Conservation (phyloP, 1,284 basidiomycete genomes). For the Tetrapyrgos nigripes region DNA sequence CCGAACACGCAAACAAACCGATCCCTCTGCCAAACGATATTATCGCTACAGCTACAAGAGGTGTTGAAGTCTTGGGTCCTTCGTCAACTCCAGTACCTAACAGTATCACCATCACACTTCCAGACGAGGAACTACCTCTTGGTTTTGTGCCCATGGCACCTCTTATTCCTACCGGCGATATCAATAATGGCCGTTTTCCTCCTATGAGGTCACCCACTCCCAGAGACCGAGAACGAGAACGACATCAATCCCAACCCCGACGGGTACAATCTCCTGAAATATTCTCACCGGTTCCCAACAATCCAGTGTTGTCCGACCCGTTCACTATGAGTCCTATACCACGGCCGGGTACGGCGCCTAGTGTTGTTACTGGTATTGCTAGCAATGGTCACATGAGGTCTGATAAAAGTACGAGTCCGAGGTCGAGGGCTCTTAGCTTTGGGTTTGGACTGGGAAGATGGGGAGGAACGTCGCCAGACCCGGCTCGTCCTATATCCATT, state of each 20-base stretch:
- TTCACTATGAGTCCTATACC: slow-evolving; percentile 1
- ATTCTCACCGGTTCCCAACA: slow-evolving; percentile 14
- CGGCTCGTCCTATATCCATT: slow-evolving; percentile 9
- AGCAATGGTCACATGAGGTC: not conserved
- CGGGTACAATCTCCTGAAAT: not conserved
- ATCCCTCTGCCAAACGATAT: slow-evolving; percentile 17
- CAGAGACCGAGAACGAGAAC: too few relatives aligned
- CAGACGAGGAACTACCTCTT: slow-evolving; percentile 16
- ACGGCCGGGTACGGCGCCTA: slow-evolving; percentile 7
- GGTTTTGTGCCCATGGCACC: slow-evolving; percentile 18
- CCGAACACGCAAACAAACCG: slow-evolving; percentile 16
- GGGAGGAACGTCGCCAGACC: slow-evolving; percentile 7
- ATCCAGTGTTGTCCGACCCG: slow-evolving; percentile 10
- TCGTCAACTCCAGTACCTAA: slow-evolving; percentile 17
- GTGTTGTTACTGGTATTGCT: not conserved
- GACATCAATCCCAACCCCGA: not conserved
- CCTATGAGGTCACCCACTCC: not conserved
- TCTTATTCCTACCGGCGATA: not conserved
- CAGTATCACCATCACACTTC: slow-evolving; percentile 14
- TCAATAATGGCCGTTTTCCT: not conserved
- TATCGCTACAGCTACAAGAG: slow-evolving; percentile 15
- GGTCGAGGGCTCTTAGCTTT: slow-evolving; percentile 8
- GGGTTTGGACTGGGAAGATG: slow-evolving; percentile 4
- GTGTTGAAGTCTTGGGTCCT: slow-evolving; percentile 3
- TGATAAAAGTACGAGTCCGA: not conserved